Percentiles rank a stretch among this genome's conserved stretches.
Evolutionary conservation across 805 yeast species (phyloP).

Genomic region (Lachancea mirantina): DNA sequence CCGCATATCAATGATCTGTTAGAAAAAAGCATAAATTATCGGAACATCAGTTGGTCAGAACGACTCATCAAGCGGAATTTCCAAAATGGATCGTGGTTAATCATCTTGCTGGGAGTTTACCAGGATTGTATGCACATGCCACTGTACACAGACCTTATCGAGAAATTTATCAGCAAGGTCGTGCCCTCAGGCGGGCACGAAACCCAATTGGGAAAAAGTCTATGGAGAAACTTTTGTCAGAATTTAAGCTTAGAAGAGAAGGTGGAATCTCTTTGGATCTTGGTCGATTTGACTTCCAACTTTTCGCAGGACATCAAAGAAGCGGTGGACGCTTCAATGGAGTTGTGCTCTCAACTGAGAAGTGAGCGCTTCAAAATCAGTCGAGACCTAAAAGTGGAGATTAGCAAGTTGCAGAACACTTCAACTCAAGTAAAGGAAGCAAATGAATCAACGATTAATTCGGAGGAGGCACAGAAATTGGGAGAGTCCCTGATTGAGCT

Average conservation of each 20-base stretch:
- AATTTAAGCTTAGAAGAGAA: slow-evolving; percentile 47
- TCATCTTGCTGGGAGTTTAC: slow-evolving; percentile 65
- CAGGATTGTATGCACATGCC: slow-evolving; percentile 28
- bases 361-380: slow-evolving; percentile 29
- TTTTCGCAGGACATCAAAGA: slow-evolving; percentile 28
- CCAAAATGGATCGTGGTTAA: slow-evolving; percentile 81
- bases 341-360: slow-evolving; percentile 27
- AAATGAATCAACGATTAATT: too few species aligned
- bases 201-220: slow-evolving; percentile 29
- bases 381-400: slow-evolving; percentile 23
- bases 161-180: slow-evolving; percentile 47
- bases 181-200: slow-evolving; percentile 35
- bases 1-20: slow-evolving; percentile 14
- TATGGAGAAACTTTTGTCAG: slow-evolving; percentile 48
- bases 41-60: slow-evolving; percentile 69
- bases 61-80: slow-evolving; percentile 67
- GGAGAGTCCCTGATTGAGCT: slow-evolving; percentile 22
- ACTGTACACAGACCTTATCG: slow-evolving; percentile 30
- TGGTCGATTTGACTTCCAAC: slow-evolving; percentile 49
- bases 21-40: slow-evolving; percentile 42
- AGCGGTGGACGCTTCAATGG: slow-evolving; percentile 29
- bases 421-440: slow-evolving; percentile 3
- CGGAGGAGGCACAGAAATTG: slow-evolving; percentile 11
- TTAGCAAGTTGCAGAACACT: slow-evolving; percentile 6
- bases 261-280: slow-evolving; percentile 49